Evolutionary conservation across 2,329 filamentous ascomycete genomes (phyloP).

Genomic region (Taxawa tesnikishii): DNA sequence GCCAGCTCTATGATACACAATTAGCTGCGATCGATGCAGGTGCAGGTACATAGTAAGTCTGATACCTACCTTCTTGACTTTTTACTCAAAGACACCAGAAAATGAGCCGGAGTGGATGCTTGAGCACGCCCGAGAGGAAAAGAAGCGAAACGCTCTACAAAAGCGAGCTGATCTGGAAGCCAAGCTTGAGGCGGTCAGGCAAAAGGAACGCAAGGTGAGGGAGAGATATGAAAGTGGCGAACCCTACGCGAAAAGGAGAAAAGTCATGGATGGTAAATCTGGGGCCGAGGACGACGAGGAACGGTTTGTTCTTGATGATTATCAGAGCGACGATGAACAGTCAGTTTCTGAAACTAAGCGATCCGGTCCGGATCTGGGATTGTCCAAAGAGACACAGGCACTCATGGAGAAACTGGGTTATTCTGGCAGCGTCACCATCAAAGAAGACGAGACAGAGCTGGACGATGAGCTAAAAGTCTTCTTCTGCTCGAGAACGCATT

Average conservation of each 20-base stretch:
- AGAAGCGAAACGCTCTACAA: constrained; percentile 51
- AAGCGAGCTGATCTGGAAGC: constrained; percentile 62
- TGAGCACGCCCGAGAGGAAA: constrained; percentile 60
- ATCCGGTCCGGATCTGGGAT: constrained; percentile 23
- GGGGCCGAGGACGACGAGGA: constrained; percentile 40
- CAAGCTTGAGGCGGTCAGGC: constrained; percentile 51
- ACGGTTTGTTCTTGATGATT: constrained; percentile 65
- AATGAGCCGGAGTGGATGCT: constrained; percentile 79
- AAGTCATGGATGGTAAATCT: constrained; percentile 14
- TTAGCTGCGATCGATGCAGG: constrained; percentile 33
- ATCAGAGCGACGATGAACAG: constrained; percentile 50
- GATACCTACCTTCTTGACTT: background rate
- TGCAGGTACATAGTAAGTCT: constrained; percentile 18
- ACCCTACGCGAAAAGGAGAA: constrained; percentile 33
- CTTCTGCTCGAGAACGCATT: constrained; percentile 88
- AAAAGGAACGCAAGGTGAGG: constrained; percentile 48
- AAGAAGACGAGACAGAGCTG: constrained; percentile 37
- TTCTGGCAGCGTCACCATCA: constrained; percentile 9
- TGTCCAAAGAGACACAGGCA: constrained; percentile 65
- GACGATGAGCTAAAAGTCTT: constrained; percentile 70
- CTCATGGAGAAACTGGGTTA: constrained; percentile 49
- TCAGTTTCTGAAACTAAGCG: constrained; percentile 9
- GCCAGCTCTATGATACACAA: constrained; percentile 43
- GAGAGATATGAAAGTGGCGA: constrained; percentile 38
- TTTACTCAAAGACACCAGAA: constrained; percentile 33